Conservation (phyloP, 2,329 filamentous ascomycete genomes). For the Penicillium sp. region DNA sequence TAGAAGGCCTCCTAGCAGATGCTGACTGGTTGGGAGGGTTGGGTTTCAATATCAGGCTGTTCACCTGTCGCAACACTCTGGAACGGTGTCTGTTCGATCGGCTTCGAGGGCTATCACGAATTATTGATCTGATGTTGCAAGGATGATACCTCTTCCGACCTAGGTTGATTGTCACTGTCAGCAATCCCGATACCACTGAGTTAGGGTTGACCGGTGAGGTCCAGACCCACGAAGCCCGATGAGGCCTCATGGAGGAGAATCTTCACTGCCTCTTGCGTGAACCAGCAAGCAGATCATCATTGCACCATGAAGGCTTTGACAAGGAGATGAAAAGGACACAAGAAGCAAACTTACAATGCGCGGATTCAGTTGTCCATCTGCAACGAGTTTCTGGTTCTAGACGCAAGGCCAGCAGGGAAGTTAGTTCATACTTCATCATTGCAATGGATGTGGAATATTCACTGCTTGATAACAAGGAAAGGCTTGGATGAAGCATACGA, state of each 20-base stretch:
- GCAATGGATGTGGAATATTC: conserved; percentile 7
- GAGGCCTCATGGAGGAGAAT: not conserved
- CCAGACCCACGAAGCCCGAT: not conserved
- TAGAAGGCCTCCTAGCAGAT: not conserved
- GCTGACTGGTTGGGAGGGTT: not conserved
- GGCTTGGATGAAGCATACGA: not conserved
- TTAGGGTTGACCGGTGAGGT: not conserved
- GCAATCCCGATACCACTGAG: not conserved
- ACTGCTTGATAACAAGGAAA: conserved; percentile 1
- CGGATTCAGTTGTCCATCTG: conserved; percentile 27
- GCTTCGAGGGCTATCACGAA: conserved; percentile 7
- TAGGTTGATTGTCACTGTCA: conserved; percentile 8
- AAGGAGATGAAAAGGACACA: not conserved
- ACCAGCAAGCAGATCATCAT: not conserved
- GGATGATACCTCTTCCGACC: conserved; percentile 3
- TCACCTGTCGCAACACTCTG: conserved; percentile 17
- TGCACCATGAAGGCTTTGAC: not conserved
- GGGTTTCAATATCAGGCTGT: not conserved
- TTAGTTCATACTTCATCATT: conserved; percentile 40
- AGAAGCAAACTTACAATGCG: conserved; percentile 30
- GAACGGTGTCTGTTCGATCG: conserved; percentile 24
- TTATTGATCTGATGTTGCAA: not conserved
- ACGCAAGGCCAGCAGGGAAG: conserved; percentile 38
- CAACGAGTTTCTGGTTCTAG: conserved; percentile 29
- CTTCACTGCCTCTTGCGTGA: too few species aligned